Percentiles rank a stretch among this genome's conserved stretches.
These are phyloP conservation scores for Aspergillus bertholletiae DNA, from an alignment of 495 filamentous ascomycete species.

Conservation along the genomic window DNA sequence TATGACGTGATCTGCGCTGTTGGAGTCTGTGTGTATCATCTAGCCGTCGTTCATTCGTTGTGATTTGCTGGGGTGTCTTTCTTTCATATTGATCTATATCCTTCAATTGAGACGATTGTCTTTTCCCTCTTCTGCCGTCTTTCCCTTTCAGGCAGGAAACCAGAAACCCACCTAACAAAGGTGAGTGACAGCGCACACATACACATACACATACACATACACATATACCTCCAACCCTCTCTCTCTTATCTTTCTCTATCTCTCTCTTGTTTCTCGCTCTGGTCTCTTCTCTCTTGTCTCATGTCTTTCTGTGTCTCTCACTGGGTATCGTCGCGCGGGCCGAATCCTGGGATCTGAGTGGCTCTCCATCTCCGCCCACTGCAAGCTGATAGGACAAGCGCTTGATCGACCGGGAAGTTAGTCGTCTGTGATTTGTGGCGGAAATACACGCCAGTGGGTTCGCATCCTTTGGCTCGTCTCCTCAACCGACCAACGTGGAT, in stretches of 20 bases:
- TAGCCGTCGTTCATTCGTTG: background rate
- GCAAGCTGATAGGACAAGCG: conserved; percentile 14
- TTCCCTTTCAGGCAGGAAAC: background rate
- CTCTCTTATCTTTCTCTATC: too few species aligned
- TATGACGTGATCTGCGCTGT: conserved; percentile 9
- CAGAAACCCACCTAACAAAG: background rate
- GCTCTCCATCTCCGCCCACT: conserved; percentile 6
- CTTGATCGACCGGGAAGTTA: conserved; percentile 17
- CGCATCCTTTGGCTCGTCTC: conserved; percentile 8
- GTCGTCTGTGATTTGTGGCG: conserved; percentile 11
- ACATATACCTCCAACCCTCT: too few species aligned
- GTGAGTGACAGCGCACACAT: background rate
- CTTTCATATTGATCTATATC: too few species aligned
- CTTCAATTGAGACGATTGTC: background rate
- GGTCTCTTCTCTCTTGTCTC: too few species aligned
- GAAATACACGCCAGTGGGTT: background rate
- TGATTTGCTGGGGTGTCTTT: background rate
- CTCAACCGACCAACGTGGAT: conserved; percentile 12
- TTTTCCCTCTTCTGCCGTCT: background rate
- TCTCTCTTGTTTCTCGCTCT: too few species aligned
- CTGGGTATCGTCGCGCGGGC: conserved; percentile 6
- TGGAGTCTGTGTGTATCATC: background rate
- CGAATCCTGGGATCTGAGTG: conserved; percentile 11
- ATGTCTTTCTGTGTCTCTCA: too few species aligned
- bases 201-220: too few species aligned